These are phyloP conservation scores for Fusarium longipes DNA, from an alignment of 2,329 filamentous ascomycete genomes.

Conservation along the genomic window DNA sequence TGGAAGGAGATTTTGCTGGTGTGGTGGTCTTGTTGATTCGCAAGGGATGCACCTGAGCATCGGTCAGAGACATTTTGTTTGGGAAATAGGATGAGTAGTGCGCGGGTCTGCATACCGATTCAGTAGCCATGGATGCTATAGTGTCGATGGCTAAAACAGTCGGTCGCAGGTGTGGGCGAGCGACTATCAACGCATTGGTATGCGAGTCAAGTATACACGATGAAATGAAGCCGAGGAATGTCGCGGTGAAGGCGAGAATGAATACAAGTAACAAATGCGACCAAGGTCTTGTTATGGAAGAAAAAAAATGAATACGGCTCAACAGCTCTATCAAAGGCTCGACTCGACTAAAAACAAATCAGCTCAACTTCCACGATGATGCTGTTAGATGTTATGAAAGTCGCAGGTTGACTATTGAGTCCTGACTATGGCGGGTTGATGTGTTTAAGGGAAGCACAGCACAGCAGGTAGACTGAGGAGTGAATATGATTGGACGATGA, in stretches of 20 bases:
- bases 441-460: conserved; percentile 51
- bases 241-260: conserved; percentile 38
- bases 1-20: conserved; percentile 69
- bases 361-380: conserved; percentile 42
- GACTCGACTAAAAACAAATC: conserved; percentile 25
- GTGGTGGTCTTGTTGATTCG: conserved; percentile 77
- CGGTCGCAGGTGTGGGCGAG: conserved; percentile 38
- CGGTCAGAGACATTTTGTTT: conserved; percentile 42
- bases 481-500: conserved; percentile 46
- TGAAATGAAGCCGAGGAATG: conserved; percentile 48
- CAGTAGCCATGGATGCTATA: conserved; percentile 51
- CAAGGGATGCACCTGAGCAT: conserved; percentile 75
- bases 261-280: conserved; percentile 45
- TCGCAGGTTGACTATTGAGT: conserved; percentile 26
- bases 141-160: conserved; percentile 35
- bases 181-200: conserved; percentile 52
- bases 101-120: conserved; percentile 51
- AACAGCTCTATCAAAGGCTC: conserved; percentile 43
- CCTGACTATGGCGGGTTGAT: conserved; percentile 43
- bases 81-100: conserved; percentile 28
- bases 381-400: conserved; percentile 42
- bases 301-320: conserved; percentile 41
- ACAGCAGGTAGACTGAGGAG: conserved; percentile 30
- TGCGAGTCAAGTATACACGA: conserved; percentile 42
- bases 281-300: conserved; percentile 38